A percentile compares a stretch with the other conserved stretches of the same genome.
These are phyloP conservation scores for Fusarium guadeloupense DNA, from an alignment of 2,329 filamentous ascomycete species.

Conservation along the genomic window DNA sequence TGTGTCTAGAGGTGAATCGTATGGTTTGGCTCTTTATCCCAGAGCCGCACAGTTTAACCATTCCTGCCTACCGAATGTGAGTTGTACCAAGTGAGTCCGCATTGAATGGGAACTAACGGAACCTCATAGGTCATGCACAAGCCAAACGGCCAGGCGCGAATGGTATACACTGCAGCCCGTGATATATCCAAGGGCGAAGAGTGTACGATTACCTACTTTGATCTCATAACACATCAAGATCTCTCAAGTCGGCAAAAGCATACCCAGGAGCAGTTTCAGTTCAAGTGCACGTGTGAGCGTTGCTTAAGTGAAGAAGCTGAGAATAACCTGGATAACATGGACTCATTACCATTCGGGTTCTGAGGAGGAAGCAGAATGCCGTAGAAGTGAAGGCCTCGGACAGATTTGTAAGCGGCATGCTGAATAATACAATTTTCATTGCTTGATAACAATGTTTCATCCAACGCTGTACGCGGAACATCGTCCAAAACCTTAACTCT, in stretches of 20 bases:
- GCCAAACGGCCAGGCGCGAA: conserved; percentile 35
- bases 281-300: conserved; percentile 39
- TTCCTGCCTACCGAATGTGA: conserved; percentile 44
- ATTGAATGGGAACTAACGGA: neutral
- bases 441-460: no score
- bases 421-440: no score
- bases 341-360: conserved; percentile 33
- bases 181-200: conserved; percentile 41
- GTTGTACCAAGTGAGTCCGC: neutral
- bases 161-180: conserved; percentile 41
- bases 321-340: conserved; percentile 34
- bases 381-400: neutral
- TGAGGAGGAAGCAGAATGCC: neutral
- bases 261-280: conserved; percentile 37
- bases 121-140: conserved; percentile 39
- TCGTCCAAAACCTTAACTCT: no score
- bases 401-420: no score
- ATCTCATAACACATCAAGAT: conserved; percentile 28
- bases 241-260: conserved; percentile 29
- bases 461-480: no score
- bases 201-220: conserved; percentile 44
- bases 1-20: conserved; percentile 35
- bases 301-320: conserved; percentile 38
- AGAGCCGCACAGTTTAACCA: conserved; percentile 45
- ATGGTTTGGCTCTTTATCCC: conserved; percentile 41